Evolutionary conservation across 2,329 filamentous ascomycete species (phyloP).

Genomic region (Fusarium chlamydosporum): DNA sequence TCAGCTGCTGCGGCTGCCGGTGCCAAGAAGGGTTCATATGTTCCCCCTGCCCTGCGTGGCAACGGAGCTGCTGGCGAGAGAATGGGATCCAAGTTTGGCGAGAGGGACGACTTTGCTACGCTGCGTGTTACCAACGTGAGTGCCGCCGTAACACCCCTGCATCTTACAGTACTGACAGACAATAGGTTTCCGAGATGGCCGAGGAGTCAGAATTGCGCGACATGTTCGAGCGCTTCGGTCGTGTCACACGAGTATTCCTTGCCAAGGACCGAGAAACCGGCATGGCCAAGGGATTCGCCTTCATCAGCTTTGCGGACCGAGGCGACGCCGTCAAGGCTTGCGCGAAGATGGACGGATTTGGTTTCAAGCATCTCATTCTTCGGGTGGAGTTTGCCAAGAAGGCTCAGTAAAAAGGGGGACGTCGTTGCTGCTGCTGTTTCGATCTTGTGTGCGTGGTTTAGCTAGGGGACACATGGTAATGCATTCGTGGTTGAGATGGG

Average conservation of each 20-base stretch:
- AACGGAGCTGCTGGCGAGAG: conserved; percentile 78
- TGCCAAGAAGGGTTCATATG: conserved; percentile 83
- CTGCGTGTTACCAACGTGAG: conserved; percentile 97
- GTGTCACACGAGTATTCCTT: conserved; percentile 96
- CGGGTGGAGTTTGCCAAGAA: conserved; percentile 91
- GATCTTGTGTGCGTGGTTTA: conserved; percentile 51
- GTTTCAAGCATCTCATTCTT: conserved; percentile 89
- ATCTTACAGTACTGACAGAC: conserved; percentile 48
- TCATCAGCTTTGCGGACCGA: conserved; percentile 96
- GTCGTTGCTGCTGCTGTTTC: conserved; percentile 46
- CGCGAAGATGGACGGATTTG: conserved; percentile 97
- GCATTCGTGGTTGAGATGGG: conserved; percentile 48
- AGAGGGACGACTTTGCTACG: conserved; percentile 96
- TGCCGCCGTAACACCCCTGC: conserved; percentile 48
- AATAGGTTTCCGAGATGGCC: conserved; percentile 92
- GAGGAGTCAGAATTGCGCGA: conserved; percentile 96
- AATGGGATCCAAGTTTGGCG: conserved; percentile 89
- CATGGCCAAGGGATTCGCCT: conserved; percentile 97
- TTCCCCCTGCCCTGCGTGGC: conserved; percentile 92
- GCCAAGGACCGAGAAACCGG: conserved; percentile 98
- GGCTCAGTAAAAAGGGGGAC: conserved; percentile 58
- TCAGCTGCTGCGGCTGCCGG: conserved; percentile 59
- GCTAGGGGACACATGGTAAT: conserved; percentile 52
- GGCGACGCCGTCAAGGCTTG: conserved; percentile 91
- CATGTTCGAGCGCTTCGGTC: conserved; percentile 97